A percentile compares a stretch with the other conserved stretches of the same genome.
phyloP scores from a whole-genome alignment of 108 stramenopile genomes.

The Skeletonema costatum region DNA sequence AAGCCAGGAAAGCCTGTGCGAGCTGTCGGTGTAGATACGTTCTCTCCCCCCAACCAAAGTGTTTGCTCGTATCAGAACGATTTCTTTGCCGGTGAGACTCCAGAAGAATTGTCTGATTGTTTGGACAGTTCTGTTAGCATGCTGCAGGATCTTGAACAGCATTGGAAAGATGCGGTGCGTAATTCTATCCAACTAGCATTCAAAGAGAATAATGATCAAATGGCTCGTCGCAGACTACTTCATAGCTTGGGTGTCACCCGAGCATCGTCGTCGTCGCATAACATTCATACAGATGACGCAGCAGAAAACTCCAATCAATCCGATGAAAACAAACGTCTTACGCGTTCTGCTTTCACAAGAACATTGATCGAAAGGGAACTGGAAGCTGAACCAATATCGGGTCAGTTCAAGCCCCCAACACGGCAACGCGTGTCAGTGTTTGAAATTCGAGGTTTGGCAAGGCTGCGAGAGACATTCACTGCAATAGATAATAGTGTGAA shows the following conservation, averaged over 20 bases:
- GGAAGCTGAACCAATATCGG: conserved; percentile 13
- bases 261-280: neutral
- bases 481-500: conserved; percentile 77
- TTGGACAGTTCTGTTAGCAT: conserved; percentile 84
- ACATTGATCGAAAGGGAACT: conserved; percentile 52
- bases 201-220: neutral
- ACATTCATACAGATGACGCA: neutral
- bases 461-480: conserved; percentile 72
- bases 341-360: conserved; percentile 73
- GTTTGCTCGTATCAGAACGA: conserved; percentile 37
- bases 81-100: conserved; percentile 57
- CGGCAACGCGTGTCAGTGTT: conserved; percentile 62
- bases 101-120: conserved; percentile 80
- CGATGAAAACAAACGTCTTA: conserved; percentile 51
- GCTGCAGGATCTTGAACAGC: conserved; percentile 90
- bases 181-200: conserved; percentile 64
- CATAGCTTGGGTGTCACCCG: neutral
- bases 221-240: neutral
- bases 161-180: conserved; percentile 87
- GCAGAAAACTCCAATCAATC: neutral
- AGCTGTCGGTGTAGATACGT: conserved; percentile 12
- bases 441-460: conserved; percentile 68
- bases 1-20: conserved; percentile 10
- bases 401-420: conserved; percentile 6
- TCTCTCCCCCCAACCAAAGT: conserved; percentile 7